Base-by-base conservation (phyloP, 75 land plant species). In the Pinus taeda region DNA sequence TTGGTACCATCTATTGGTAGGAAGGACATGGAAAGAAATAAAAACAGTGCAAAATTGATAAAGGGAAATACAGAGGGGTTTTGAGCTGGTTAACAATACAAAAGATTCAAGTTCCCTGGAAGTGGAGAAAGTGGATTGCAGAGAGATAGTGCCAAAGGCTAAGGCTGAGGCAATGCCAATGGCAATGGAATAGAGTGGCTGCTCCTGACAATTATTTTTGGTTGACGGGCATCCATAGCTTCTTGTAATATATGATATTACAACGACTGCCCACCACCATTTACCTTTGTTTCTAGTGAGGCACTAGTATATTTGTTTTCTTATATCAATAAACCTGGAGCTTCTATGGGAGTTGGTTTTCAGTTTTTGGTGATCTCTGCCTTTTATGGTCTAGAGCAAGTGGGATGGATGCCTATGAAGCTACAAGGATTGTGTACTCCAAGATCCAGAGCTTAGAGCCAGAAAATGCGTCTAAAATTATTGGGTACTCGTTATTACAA, bases 331-430 rank as follows among this genome's bases (percentile, higher is more conserved):
- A 42, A 42, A 36, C 18, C 39, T 36, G 20, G 8, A 65, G 69
- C 1, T 65, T 65, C 39, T 65, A 7, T 3, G 69, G 29, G 69
- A 36, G 6, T 42, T 65, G 69, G 15, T 65, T 65, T 65, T 42
- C 39, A 65, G 36, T 33, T 65, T 33, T 30, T 36, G 18, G 69
- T 65, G 69, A 15, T 65, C 42, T 33, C n/a, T 65, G 36, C 20
- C n/a, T 20, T 36, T 65, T 36, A 33, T 30, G 69, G 69, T 76
- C 63, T 21, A 36, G 59, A 33, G 8, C 57, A n/a, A 39, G 53
- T 15, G 83, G 94, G 57, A 97, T 97, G 99, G 99, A 97, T 77
- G 79, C 86, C 4, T 93, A 93, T 77, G 99, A 97, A 77, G 96
- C 94, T 9, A 86, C 95, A 3, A 83, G 86, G 80, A 81, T 90